A percentile compares a stretch with the other conserved stretches of the same genome.
Conservation (phyloP, 208 protist species). For the Trypanosoma melophagium region DNA sequence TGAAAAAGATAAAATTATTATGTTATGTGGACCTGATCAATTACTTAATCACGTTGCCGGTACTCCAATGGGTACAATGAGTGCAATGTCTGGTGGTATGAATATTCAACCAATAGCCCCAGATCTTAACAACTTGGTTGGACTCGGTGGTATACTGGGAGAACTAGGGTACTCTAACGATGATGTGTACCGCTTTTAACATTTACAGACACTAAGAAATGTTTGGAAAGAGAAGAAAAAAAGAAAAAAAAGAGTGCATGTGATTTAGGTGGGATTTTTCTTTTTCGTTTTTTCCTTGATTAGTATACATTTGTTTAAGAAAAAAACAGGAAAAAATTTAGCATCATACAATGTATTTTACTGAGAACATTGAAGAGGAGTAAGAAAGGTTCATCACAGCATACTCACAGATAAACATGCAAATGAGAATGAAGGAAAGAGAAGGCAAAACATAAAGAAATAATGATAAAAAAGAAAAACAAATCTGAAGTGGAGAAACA, state of each 20-base stretch:
- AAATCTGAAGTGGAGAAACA: too few species aligned
- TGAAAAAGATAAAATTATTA: constrained; percentile 82
- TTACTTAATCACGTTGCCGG: constrained; percentile 85
- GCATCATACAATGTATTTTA: too few species aligned
- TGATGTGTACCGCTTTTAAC: constrained; percentile 87
- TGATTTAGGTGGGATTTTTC: too few species aligned
- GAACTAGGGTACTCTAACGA: constrained; percentile 84
- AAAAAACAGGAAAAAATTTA: too few species aligned
- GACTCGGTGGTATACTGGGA: constrained; percentile 70
- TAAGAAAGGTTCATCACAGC: too few species aligned
- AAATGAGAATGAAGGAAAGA: too few species aligned
- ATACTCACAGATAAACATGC: too few species aligned
- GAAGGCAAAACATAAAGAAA: too few species aligned
- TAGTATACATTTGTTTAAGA: too few species aligned
- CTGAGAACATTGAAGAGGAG: too few species aligned
- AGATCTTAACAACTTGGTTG: constrained; percentile 85
- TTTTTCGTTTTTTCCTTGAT: too few species aligned
- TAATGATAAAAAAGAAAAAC: too few species aligned
- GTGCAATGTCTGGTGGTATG: constrained; percentile 69
- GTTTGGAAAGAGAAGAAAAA: not conserved
- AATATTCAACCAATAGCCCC: constrained; percentile 82
- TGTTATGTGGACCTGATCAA: constrained; percentile 87
- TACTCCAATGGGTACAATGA: constrained; percentile 71
- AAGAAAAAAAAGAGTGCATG: not conserved
- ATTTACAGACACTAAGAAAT: not conserved